Base-by-base conservation (phyloP, 345 rosid species). In the Lenwebbia sp. region DNA sequence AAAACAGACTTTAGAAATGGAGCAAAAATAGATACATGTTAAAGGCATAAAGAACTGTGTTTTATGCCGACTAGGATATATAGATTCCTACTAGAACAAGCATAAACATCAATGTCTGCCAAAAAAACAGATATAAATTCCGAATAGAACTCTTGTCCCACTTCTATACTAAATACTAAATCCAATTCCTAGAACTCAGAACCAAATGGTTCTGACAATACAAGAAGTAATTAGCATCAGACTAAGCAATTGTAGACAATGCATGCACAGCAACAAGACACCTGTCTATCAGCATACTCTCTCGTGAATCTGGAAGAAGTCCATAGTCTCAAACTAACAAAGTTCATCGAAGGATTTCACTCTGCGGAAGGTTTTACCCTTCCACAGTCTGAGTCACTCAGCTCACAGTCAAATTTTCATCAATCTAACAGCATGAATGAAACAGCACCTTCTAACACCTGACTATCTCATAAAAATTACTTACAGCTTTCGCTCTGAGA, bases 401-500 rank as follows among this genome's bases (percentile, higher is more conserved):
- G 78, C 47, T 37, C 26, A 33, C 41, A 17, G 78, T 70, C 44
- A 70, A 65, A 19, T 2, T 70, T 40, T 70, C 78, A 70, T 70
- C 41, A 70, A 70, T 37, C 7, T 37, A 19, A 70, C 78, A 37
- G 78, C 78, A 70, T 11, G 40, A 22, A 70, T 37, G 54, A 74
- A 57, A 55, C n/a, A 82, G 78, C 70, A 83, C 49, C 17, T 65
- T 41, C 53, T 37, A 60, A 17, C 21, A 3, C 50, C 8, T 28
- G 74, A 60, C 28, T 28, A 13, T 60, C 74, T 28, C 30, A 60
- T 60, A 6, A 62, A 12, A 30, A 58, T 13, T 90, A 37, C 78
- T 87, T 83, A 91, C 82, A 88, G 85, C 55, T 88, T 70, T 37
- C 47, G 19, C 78, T 37, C 78, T 70, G 92, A 86, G 87, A 58